Evolutionary conservation across 257 asterid genomes (phyloP), one percentile per base, ranked within the genome.

Genomic region (Gentiana straminea): DNA sequence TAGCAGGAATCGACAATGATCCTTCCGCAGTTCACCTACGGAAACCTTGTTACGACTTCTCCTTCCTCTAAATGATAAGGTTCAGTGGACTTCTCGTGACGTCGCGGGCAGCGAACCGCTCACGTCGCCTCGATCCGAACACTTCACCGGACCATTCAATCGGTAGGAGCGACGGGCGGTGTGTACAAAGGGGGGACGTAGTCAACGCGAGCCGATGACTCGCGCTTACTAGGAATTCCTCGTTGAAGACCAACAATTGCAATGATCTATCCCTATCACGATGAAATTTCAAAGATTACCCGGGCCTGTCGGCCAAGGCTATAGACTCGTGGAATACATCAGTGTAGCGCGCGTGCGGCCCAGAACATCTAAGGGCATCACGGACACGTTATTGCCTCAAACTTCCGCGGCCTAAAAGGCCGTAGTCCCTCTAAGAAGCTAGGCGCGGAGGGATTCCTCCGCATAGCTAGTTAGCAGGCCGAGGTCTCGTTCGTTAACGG

Each of bases 231-330:
- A 58, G 61, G 57, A 52, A 52, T 52, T 52, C 56, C 57, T 52
- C 41, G 43, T 52, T 52, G 57, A 52, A 52, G 57, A 52, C 57
- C 57, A 52, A 52, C 43, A 52, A 52, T 52, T 54, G 58, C 58
- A 54, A 54, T 54, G 58, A 54, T 66, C 65, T 66, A 66, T 68
- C 70, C 75, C 61, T 64, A 64, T 64, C 70, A 69, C 70, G 64
- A 70, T 64, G 67, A 64, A 70, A 70, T 64, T 70, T 60, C 68
- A 64, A 70, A 64, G 71, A 64, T 70, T 70, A 64, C 75, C 71
- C 62, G 61, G 75, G 75, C 75, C 68, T 70, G 71, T 70, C 75
- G 75, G 75, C 75, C 75, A 70, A 70, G 75, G 68, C 71, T 70
- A 70, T 64, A 64, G 49, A 60, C 68, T 70, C 68, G 71, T 64